These are phyloP conservation scores for Schizonepeta tenuifolia DNA, from an alignment of 257 asterid species.

Conservation along the genomic window DNA sequence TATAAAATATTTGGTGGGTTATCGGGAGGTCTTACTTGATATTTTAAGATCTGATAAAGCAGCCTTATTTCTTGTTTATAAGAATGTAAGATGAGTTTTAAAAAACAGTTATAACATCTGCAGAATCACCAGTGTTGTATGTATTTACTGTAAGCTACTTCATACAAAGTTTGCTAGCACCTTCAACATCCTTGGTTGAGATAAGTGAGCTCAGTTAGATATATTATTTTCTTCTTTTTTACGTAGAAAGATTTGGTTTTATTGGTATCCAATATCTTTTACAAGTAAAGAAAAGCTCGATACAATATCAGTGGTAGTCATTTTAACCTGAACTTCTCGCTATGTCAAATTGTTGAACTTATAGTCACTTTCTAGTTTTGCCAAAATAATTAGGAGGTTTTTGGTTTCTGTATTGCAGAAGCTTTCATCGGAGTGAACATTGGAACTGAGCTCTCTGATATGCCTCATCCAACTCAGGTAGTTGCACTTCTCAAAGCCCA, in stretches of 20 bases:
- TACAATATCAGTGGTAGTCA: not conserved
- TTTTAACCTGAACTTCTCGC: not conserved
- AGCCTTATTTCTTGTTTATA: not conserved
- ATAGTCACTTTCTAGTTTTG: not conserved
- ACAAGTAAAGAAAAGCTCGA: not conserved
- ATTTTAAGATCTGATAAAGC: not conserved
- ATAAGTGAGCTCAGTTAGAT: not conserved
- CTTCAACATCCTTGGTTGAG: not conserved
- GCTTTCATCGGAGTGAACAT: slow-evolving; percentile 78
- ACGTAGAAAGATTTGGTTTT: not conserved
- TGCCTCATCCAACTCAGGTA: slow-evolving; percentile 91
- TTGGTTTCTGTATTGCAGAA: slow-evolving; percentile 42
- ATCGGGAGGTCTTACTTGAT: not conserved
- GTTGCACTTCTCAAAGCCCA: slow-evolving; percentile 81
- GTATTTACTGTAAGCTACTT: not conserved
- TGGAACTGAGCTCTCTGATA: slow-evolving; percentile 76
- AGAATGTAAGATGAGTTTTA: not conserved
- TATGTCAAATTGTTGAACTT: not conserved
- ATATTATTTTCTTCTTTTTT: not conserved
- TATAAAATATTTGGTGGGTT: not conserved
- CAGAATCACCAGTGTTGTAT: not conserved
- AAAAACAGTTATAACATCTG: not conserved
- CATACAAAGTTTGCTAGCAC: no score
- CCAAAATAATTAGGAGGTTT: not conserved
- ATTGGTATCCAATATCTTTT: not conserved